Base-by-base conservation (phyloP, 2,329 filamentous ascomycete species). In the Ophiostoma ips region DNA sequence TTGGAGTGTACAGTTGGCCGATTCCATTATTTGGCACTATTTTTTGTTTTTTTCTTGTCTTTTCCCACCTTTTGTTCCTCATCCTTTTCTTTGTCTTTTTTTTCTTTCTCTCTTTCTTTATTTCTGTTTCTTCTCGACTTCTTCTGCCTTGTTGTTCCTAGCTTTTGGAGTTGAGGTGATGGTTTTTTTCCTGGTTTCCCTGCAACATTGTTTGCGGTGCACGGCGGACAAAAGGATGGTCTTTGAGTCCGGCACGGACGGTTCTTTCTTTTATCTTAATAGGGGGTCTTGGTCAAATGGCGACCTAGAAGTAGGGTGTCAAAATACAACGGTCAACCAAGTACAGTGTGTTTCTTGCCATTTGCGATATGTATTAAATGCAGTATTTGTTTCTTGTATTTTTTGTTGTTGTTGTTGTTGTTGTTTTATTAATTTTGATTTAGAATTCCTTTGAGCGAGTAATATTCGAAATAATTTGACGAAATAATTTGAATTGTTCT, bases 81-180 rank as follows among this genome's bases (percentile, higher is more conserved):
- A 13, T 43, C 28, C 15, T 16, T 18, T 43, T 30, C 18, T n/a
- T 30, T 43, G 12, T 41, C 15, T 10, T 12, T 21, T 12, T 41
- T 8, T 41, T 30, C 19, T 30, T 43, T 16, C 4, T 13, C 2
- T 41, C 18, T 30, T 16, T 30, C 8, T 30, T 18, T 43, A 16
- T 43, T 24, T 43, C 21, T 13, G 15, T 30, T 30, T 41, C 35
- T 16, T 30, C 16, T 16, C 30, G 15, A 30, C 21, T 12, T 30
- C n/a, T 30, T 41, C 35, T 16, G 15, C 35, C 13, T 6, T 36
- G 35, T 36, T n/a, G 6, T 43, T 41, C 13, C 30, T 43, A 43
- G 40, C 21, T 43, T 43, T 30, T 43, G 40, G 40, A 43, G 40
- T 43, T 43, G 40, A 30, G 40, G 40, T 43, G 40, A n/a, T n/a